These are phyloP conservation scores for Parasitella parasitica DNA, from an alignment of 371 early-diverging fungal genomes.

Conservation along the genomic window DNA sequence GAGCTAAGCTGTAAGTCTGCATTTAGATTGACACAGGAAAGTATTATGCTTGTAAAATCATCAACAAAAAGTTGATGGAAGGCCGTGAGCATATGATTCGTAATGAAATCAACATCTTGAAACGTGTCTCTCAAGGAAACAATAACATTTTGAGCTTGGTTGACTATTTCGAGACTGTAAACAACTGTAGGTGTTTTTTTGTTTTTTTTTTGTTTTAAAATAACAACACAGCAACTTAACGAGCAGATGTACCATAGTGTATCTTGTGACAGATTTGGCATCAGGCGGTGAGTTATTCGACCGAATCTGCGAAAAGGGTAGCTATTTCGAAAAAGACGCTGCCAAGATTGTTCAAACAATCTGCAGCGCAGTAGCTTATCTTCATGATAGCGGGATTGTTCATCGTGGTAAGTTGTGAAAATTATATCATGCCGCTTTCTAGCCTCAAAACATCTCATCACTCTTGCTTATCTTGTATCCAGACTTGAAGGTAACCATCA, in stretches of 20 bases:
- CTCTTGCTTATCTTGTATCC: neutral
- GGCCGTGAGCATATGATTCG: conserved; percentile 89
- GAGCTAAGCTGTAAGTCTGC: neutral
- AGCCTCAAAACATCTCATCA: neutral
- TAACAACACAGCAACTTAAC: too few relatives aligned
- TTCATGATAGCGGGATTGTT: conserved; percentile 85
- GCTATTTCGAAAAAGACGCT: conserved; percentile 87
- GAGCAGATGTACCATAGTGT: conserved; percentile 61
- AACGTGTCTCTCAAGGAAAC: conserved; percentile 83
- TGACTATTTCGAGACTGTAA: conserved; percentile 91
- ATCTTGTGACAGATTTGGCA: conserved; percentile 89
- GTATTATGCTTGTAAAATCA: conserved; percentile 88
- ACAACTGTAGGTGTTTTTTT: conserved; percentile 68
- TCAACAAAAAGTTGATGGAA: conserved; percentile 86
- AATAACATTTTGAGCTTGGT: conserved; percentile 82
- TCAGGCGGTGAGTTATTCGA: conserved; percentile 92
- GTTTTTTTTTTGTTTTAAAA: neutral
- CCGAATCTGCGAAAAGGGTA: conserved; percentile 79
- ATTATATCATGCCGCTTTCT: neutral
- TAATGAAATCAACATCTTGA: conserved; percentile 86
- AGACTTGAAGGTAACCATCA: conserved; percentile 51
- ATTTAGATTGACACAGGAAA: conserved; percentile 78
- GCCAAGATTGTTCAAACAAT: conserved; percentile 77
- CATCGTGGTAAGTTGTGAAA: conserved; percentile 70
- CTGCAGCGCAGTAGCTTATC: conserved; percentile 75